Percentiles rank a stretch among this genome's conserved stretches.
Evolutionary conservation across 1,139 yeast genomes (phyloP).

Genomic region (Blastobotrys capitulatus): DNA sequence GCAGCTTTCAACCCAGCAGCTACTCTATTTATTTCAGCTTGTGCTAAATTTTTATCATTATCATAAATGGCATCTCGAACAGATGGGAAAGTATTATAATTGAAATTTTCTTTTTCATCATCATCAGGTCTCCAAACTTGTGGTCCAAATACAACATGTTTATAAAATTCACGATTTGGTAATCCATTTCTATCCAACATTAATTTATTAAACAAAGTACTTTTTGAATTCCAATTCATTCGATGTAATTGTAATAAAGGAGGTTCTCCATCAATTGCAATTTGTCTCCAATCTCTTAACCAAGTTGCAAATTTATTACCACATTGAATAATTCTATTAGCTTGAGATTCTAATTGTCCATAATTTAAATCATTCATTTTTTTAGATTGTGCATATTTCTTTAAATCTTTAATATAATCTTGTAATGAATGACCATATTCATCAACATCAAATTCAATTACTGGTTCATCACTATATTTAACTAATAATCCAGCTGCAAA

Average conservation of each 20-base stretch:
- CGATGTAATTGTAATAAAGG: constrained; percentile 63
- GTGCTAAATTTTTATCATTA: not conserved
- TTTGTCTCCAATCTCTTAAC: constrained; percentile 50
- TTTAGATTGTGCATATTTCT: constrained; percentile 36
- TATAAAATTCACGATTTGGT: constrained; percentile 58
- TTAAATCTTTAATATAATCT: constrained; percentile 45
- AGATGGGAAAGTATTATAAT: constrained; percentile 71
- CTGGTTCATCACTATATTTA: constrained; percentile 63
- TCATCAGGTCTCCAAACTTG: constrained; percentile 52
- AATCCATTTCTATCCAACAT: constrained; percentile 46
- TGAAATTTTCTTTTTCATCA: constrained; percentile 29
- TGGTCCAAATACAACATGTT: constrained; percentile 67
- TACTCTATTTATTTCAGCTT: not conserved
- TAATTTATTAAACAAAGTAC: constrained; percentile 52
- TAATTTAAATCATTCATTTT: constrained; percentile 19
- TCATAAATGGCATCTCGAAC: constrained; percentile 57
- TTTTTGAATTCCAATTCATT: constrained; percentile 72
- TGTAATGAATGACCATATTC: constrained; percentile 45
- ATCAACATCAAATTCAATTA: constrained; percentile 63
- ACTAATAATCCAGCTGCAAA: constrained; percentile 50
- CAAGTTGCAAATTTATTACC: constrained; percentile 38
- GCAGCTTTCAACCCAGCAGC: not conserved
- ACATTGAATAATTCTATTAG: constrained; percentile 23
- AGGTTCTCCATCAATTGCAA: constrained; percentile 47
- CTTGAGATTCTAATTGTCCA: constrained; percentile 22